A percentile compares a stretch with the other conserved stretches of the same genome.
Conservation (phyloP, 192 early-diverging fungal genomes). For the Coemansia furcata region DNA sequence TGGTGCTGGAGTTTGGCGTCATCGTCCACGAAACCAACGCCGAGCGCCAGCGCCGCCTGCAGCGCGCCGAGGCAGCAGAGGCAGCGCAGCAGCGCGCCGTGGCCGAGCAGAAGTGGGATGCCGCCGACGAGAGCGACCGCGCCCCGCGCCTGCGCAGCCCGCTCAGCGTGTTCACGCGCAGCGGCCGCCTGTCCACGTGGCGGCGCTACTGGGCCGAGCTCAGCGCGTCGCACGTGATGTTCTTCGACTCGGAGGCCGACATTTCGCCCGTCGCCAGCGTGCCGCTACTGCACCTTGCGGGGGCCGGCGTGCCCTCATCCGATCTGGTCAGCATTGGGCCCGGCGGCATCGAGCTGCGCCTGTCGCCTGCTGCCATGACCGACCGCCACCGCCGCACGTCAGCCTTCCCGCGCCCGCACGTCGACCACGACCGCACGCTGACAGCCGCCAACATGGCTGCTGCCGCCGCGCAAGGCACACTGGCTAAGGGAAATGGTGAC, state of each 20-base stretch:
- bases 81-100: constrained; percentile 14
- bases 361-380: constrained; percentile 53
- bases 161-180: constrained; percentile 49
- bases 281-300: constrained; percentile 44
- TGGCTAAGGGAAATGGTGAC: no score
- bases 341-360: constrained; percentile 43
- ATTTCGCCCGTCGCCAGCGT: constrained; percentile 31
- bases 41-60: constrained; percentile 29
- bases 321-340: constrained; percentile 51
- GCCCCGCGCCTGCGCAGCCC: constrained; percentile 32
- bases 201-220: constrained; percentile 53
- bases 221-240: constrained; percentile 30
- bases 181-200: constrained; percentile 51
- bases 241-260: constrained; percentile 44
- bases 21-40: constrained; percentile 45
- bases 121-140: constrained; percentile 31
- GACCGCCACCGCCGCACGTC: constrained; percentile 53
- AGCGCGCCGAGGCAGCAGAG: constrained; percentile 5
- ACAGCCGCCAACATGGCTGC: constrained; percentile 8
- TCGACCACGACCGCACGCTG: constrained; percentile 11
- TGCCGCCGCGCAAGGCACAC: not conserved
- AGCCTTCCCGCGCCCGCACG: constrained; percentile 35
- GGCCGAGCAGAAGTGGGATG: constrained; percentile 36
- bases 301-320: constrained; percentile 33
- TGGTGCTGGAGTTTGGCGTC: constrained; percentile 53